Percentiles rank a stretch among this genome's conserved stretches.
Evolutionary conservation across 768 basidiomycete genomes (phyloP).

Genomic region (Xerocomellus dryophilus): DNA sequence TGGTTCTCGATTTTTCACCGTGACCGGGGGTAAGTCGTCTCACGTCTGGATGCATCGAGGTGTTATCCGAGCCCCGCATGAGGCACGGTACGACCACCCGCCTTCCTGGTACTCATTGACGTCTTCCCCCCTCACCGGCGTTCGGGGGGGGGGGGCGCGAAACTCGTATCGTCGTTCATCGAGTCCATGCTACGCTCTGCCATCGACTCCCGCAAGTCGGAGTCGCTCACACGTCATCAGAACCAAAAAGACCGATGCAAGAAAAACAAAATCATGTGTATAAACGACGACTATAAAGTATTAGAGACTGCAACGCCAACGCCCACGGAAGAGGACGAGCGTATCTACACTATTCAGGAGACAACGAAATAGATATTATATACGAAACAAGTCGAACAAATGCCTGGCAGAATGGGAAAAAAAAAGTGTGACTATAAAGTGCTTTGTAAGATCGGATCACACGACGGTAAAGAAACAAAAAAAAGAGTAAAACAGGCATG

Average conservation of each 20-base stretch:
- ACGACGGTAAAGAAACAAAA: conserved; percentile 8
- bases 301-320: conserved; percentile 28
- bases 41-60: too few species aligned
- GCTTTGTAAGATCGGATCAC: conserved; percentile 17
- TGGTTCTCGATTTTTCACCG: too few species aligned
- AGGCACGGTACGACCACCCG: too few species aligned
- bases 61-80: too few species aligned
- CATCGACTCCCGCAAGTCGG: neutral
- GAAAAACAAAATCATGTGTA: conserved; percentile 12
- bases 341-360: conserved; percentile 29
- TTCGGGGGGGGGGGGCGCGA: too few species aligned
- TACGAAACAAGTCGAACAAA: conserved; percentile 24
- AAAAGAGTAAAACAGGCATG: conserved; percentile 1
- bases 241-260: too few species aligned
- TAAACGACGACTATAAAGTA: conserved; percentile 37
- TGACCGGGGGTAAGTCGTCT: too few species aligned
- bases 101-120: too few species aligned
- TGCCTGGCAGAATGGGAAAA: conserved; percentile 12
- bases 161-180: too few species aligned
- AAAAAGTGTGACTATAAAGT: conserved; percentile 17
- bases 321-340: neutral
- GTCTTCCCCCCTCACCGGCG: too few species aligned
- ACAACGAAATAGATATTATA: conserved; percentile 32
- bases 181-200: too few species aligned
- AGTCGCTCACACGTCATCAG: neutral